phyloP scores from a whole-genome alignment of 805 yeast species.

The Kazachstania africana region DNA sequence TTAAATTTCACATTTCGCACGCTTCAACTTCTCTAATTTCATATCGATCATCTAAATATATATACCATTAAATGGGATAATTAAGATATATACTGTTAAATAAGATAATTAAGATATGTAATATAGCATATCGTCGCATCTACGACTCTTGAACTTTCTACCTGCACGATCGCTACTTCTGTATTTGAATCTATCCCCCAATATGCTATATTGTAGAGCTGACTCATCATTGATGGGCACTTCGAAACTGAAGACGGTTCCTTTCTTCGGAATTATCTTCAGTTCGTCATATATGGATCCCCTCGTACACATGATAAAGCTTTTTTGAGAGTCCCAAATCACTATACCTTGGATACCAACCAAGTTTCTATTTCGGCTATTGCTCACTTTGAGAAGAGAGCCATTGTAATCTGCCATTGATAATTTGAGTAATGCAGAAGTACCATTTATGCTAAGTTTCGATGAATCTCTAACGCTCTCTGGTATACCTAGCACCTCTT shows the following conservation, averaged over 20 bases:
- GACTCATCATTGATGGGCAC: slow-evolving; percentile 31
- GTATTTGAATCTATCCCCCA: slow-evolving; percentile 71
- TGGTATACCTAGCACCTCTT: slow-evolving; percentile 38
- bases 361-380: slow-evolving; percentile 42
- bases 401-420: slow-evolving; percentile 79
- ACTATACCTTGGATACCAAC: slow-evolving; percentile 66
- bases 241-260: slow-evolving; percentile 48
- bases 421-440: slow-evolving; percentile 39
- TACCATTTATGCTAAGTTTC: slow-evolving; percentile 15
- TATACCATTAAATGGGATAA: too few species aligned
- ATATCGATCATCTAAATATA: too few species aligned
- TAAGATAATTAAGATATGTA: too few species aligned
- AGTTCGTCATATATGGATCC: slow-evolving; percentile 47
- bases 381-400: slow-evolving; percentile 45
- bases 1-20: too few species aligned
- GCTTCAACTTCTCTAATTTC: too few species aligned
- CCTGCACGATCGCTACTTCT: slow-evolving; percentile 74
- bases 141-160: slow-evolving; percentile 73
- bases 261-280: slow-evolving; percentile 54
- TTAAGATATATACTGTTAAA: too few species aligned
- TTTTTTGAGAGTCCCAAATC: slow-evolving; percentile 71
- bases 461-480: slow-evolving; percentile 5
- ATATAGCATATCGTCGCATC: slow-evolving; percentile 45
- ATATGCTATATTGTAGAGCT: slow-evolving; percentile 44
- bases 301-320: slow-evolving; percentile 42